Evolutionary conservation across 306 rosid species (phyloP).

Genomic region (Cajanus cajan): DNA sequence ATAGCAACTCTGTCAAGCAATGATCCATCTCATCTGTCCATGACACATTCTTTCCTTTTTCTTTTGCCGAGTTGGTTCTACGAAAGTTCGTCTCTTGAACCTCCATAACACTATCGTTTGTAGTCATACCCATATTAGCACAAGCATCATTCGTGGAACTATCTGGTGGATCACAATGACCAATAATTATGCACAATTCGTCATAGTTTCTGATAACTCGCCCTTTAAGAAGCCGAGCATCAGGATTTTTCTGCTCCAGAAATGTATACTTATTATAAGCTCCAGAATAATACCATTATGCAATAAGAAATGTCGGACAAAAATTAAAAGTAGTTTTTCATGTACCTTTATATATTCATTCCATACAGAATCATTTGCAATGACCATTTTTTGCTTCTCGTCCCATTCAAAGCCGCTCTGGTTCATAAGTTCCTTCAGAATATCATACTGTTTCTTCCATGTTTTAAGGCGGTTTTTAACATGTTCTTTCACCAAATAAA

Average conservation of each 20-base stretch:
- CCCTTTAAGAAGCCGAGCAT: constrained; percentile 54
- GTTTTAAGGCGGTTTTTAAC: constrained; percentile 52
- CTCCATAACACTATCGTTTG: constrained; percentile 38
- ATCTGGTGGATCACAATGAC: constrained; percentile 45
- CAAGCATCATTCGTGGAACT: constrained; percentile 28
- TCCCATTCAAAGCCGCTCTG: constrained; percentile 57
- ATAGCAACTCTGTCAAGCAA: constrained; percentile 48
- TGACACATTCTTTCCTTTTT: constrained; percentile 36
- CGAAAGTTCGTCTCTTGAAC: constrained; percentile 36
- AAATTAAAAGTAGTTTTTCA: constrained; percentile 6
- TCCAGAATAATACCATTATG: constrained; percentile 2
- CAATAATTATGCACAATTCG: constrained; percentile 48
- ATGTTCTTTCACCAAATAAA: constrained; percentile 49
- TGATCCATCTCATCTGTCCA: constrained; percentile 62
- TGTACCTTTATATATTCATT: constrained; percentile 53
- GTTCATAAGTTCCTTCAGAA: constrained; percentile 40
- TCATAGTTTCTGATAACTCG: constrained; percentile 48
- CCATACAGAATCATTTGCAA: constrained; percentile 49
- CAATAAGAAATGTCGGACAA: constrained; percentile 1
- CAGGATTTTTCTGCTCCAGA: constrained; percentile 45
- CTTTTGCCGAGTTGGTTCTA: constrained; percentile 30
- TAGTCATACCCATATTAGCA: constrained; percentile 35
- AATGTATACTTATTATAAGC: constrained; percentile 8
- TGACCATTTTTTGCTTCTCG: constrained; percentile 45
- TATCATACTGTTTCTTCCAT: constrained; percentile 47